Evolutionary conservation across 73 alveolate species (phyloP).

Genomic region (Tetrahymena thermophila): DNA sequence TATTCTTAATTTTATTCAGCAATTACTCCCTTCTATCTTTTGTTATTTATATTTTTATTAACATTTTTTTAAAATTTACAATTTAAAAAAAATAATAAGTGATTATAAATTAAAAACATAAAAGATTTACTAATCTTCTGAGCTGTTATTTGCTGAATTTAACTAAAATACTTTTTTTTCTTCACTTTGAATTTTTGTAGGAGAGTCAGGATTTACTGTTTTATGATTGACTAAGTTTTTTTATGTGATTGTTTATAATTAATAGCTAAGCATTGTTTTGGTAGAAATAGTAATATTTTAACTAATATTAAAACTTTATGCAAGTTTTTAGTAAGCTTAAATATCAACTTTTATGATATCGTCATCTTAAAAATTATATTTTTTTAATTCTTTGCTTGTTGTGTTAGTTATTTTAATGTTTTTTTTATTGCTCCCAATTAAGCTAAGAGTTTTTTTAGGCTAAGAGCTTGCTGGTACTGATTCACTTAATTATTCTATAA

Average conservation of each 20-base stretch:
- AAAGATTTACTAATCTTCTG: background rate
- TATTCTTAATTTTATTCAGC: background rate
- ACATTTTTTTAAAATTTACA: too few relatives aligned
- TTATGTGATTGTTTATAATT: background rate
- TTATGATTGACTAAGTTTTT: background rate
- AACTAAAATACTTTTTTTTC: background rate
- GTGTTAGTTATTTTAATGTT: background rate
- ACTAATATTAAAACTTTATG: background rate
- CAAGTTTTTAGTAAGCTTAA: background rate
- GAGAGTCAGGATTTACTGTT: background rate
- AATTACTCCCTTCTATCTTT: background rate
- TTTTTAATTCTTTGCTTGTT: background rate
- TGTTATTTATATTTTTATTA: too few relatives aligned
- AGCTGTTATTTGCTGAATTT: background rate
- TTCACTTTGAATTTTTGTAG: background rate
- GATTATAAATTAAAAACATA: too few relatives aligned
- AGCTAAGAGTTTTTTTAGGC: background rate
- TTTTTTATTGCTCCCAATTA: background rate
- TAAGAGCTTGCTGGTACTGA: background rate
- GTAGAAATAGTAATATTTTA: background rate
- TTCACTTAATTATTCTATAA: background rate
- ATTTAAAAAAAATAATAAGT: too few relatives aligned
- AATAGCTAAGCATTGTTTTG: background rate
- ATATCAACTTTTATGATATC: background rate
- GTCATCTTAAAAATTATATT: background rate